Evolutionary conservation across 805 yeast genomes (phyloP).

Genomic region (Wickerhamomyces rabaulensis): DNA sequence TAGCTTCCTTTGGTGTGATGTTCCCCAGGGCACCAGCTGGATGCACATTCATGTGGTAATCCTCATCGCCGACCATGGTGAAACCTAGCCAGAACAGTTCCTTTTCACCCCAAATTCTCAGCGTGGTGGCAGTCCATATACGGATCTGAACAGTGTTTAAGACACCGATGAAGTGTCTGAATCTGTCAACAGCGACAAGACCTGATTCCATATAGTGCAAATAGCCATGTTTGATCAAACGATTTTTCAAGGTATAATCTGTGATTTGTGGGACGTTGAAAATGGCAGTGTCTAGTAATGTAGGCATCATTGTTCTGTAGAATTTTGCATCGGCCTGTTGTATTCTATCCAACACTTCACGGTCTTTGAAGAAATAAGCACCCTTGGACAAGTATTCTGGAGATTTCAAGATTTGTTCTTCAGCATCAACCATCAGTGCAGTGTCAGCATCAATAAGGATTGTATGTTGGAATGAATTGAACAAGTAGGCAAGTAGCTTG

Average conservation of each 20-base stretch:
- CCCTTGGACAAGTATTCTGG: constrained; percentile 28
- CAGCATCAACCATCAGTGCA: constrained; percentile 35
- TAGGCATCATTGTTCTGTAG: constrained; percentile 40
- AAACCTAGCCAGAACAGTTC: too few species aligned
- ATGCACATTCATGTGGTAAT: too few species aligned
- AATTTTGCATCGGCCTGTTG: constrained; percentile 24
- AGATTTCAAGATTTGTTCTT: constrained; percentile 28
- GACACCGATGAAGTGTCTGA: constrained; percentile 44
- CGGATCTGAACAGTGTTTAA: constrained; percentile 36
- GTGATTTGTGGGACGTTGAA: constrained; percentile 32
- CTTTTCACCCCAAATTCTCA: too few species aligned
- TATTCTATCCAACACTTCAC: constrained; percentile 34
- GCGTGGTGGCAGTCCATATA: constrained; percentile 33
- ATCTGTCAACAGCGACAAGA: constrained; percentile 39
- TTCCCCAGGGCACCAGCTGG: constrained; percentile 57
- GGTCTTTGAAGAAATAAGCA: constrained; percentile 42
- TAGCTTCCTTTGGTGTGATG: constrained; percentile 23
- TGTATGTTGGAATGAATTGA: constrained; percentile 43
- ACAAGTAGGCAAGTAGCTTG: constrained; percentile 43
- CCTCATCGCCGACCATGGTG: too few species aligned
- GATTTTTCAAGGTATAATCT: constrained; percentile 30
- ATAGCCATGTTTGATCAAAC: constrained; percentile 33
- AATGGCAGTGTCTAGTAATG: constrained; percentile 30
- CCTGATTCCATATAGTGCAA: constrained; percentile 43
- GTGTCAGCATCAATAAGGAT: constrained; percentile 49